phyloP scores from a whole-genome alignment of 2,329 filamentous ascomycete species.

The Pseudogymnoascus sp. region DNA sequence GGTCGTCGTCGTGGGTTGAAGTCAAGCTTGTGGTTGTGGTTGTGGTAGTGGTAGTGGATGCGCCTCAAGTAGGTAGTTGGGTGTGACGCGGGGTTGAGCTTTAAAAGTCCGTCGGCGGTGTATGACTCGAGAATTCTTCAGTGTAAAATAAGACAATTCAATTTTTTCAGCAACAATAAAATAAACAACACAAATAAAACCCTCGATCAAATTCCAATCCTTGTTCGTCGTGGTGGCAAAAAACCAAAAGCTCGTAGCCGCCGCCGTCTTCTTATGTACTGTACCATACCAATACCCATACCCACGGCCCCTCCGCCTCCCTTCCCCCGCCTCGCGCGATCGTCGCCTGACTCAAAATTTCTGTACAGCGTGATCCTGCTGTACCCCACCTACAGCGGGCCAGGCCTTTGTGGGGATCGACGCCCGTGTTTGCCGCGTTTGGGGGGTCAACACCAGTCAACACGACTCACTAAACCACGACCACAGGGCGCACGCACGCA shows the following conservation, averaged over 20 bases:
- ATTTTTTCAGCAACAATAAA: not conserved
- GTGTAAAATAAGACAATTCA: not conserved
- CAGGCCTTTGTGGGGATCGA: not conserved
- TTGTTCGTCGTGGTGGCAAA: not conserved
- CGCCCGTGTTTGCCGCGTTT: not conserved
- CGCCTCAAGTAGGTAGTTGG: not conserved
- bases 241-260: not conserved
- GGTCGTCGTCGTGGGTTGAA: not conserved
- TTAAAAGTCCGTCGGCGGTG: not conserved
- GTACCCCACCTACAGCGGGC: not conserved
- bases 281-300: too few species aligned
- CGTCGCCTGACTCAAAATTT: not conserved
- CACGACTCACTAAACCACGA: not conserved
- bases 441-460: not conserved
- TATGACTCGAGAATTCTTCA: not conserved
- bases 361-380: not conserved
- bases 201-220: not conserved
- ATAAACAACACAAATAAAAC: not conserved
- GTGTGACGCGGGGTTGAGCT: not conserved
- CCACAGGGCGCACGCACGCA: too few species aligned
- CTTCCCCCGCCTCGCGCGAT: not conserved
- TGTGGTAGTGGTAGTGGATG: not conserved
- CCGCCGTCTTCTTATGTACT: not conserved
- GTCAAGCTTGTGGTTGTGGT: not conserved
- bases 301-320: not conserved